phyloP scores from a whole-genome alignment of 495 filamentous ascomycete species.

The Xylaria sp. region DNA sequence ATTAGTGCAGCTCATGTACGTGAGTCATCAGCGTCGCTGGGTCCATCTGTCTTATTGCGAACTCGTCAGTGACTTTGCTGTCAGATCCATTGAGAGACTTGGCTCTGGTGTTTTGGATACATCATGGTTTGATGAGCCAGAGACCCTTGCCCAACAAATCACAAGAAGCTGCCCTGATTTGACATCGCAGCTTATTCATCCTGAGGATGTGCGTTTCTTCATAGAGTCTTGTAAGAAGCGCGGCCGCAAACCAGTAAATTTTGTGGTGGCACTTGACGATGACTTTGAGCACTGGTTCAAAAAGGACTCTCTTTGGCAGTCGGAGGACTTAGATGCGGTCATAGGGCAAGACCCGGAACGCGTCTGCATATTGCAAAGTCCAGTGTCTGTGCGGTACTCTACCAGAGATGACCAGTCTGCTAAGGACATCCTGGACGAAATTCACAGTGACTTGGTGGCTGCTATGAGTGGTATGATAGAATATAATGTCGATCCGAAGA shows the following conservation, averaged over 20 bases:
- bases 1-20: constrained; percentile 85
- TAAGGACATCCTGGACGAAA: constrained; percentile 76
- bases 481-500: constrained; percentile 54
- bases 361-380: constrained; percentile 82
- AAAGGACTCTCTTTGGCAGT: constrained; percentile 90
- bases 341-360: constrained; percentile 81
- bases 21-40: constrained; percentile 81
- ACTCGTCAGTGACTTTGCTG: constrained; percentile 80
- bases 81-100: constrained; percentile 81
- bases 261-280: constrained; percentile 80
- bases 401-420: constrained; percentile 76
- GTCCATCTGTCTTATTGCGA: constrained; percentile 76
- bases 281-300: constrained; percentile 91
- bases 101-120: constrained; percentile 59
- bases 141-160: constrained; percentile 67
- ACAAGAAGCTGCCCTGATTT: constrained; percentile 72
- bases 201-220: constrained; percentile 88
- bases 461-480: constrained; percentile 11
- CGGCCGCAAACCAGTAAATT: constrained; percentile 83
- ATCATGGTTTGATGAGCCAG: constrained; percentile 74
- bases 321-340: constrained; percentile 83
- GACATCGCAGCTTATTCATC: constrained; percentile 75
- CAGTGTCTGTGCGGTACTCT: constrained; percentile 79
- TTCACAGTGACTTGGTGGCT: constrained; percentile 69
- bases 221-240: constrained; percentile 77